Base-by-base conservation (phyloP, 352 stramenopile species). In the Phytophthora ohioensis region DNA sequence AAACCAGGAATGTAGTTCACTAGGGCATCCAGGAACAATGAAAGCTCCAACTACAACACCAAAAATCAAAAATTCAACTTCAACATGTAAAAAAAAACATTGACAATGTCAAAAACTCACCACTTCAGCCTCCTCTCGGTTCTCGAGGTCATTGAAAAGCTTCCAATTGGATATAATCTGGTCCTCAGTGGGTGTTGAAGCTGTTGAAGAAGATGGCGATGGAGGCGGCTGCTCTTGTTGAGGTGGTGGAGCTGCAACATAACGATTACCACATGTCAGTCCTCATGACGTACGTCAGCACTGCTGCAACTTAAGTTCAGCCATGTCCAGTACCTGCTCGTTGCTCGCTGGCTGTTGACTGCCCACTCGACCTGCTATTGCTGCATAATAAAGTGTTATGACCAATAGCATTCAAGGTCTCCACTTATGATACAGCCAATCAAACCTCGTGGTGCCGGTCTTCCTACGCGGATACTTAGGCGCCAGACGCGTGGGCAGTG, bases 81-180 rank as follows among this genome's bases (percentile, higher is more conserved):
- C 10, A 48, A 21, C 38, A 32, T 57, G 47, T 47, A 13, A 27
- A 69, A 62, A 39, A n/a, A 31, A 2, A 4, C 35, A 71, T 41
- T 31, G 69, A 27, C 9, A 43, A 32, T 5, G 43, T 35, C 35
- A n/a, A 6, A 8, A 64, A 77, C 83, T 32, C 61, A 94, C 85
- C 75, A 91, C 87, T 76, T 92, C 83, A 27, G 85, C 81, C 63
- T 96, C 88, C 69, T 96, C 88, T 42, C 86, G 81, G 70, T 92
- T 94, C 65, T 96, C 88, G 11, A 96, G 74, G 65, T 96, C 87
- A 57, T 93, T 94, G 57, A 96, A 96, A 12, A 96, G 76, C 64
- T 96, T 92, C 87, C 87, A 94, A 76, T 93, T 92, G 41, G 82
- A 89, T 43, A 92, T 93, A 51, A 82, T 67, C 21, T 92, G 80